These are phyloP conservation scores for Jaltomata sinuosa DNA, from an alignment of 257 asterid species.

Conservation along the genomic window DNA sequence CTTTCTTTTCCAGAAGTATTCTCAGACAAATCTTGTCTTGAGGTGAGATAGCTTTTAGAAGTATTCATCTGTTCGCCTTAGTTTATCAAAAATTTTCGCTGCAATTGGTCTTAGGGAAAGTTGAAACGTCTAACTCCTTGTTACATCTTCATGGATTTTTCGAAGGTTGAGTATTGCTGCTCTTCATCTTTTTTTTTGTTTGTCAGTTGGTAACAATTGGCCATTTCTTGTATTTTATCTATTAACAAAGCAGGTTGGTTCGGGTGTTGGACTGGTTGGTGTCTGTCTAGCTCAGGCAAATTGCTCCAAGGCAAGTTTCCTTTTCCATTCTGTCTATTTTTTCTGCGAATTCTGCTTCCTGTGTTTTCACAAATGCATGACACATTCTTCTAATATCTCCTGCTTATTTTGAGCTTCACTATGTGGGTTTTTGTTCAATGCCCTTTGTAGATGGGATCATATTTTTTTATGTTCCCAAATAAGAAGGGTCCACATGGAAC, in stretches of 20 bases:
- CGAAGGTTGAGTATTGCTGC: background rate
- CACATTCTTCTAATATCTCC: background rate
- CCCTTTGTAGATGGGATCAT: background rate
- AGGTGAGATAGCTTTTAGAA: slow-evolving; percentile 46
- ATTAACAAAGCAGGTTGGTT: slow-evolving; percentile 54
- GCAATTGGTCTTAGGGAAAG: background rate
- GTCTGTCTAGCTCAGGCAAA: slow-evolving; percentile 66
- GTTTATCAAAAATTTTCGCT: background rate
- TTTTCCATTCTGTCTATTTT: background rate
- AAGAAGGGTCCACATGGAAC: background rate
- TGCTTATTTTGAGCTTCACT: background rate
- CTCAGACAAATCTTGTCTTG: slow-evolving; percentile 67
- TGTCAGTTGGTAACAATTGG: background rate
- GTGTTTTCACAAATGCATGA: background rate
- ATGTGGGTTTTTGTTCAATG: background rate
- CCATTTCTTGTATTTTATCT: slow-evolving; percentile 1
- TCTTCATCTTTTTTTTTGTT: background rate
- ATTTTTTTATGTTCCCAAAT: background rate
- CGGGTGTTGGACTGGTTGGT: slow-evolving; percentile 93
- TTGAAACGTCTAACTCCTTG: background rate
- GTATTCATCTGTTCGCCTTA: background rate
- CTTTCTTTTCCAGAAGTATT: slow-evolving; percentile 84
- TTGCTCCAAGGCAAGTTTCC: slow-evolving; percentile 59
- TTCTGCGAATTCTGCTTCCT: background rate
- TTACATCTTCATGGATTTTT: background rate